Conservation (phyloP, 495 filamentous ascomycete genomes). For the Tuber borchii region DNA sequence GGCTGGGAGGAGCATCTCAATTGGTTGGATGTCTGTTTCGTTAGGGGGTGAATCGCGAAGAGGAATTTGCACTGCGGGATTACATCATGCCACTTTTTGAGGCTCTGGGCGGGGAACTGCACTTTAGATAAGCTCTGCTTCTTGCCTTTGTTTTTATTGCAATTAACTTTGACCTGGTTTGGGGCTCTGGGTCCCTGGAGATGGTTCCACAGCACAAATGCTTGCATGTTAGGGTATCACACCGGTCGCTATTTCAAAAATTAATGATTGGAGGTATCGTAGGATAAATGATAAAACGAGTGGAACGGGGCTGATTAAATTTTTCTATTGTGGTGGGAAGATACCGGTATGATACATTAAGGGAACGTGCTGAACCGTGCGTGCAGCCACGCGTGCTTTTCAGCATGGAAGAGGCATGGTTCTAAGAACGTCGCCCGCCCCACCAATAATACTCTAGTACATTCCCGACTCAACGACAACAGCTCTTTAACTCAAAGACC, state of each 20-base stretch:
- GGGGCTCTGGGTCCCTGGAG: background rate
- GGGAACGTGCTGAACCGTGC: background rate
- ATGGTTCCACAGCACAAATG: background rate
- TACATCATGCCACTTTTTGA: background rate
- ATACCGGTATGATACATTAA: background rate
- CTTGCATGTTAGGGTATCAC: background rate
- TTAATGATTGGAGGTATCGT: background rate
- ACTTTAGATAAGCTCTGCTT: background rate
- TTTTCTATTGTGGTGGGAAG: background rate
- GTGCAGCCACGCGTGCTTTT: background rate
- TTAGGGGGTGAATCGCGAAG: background rate
- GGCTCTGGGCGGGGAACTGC: background rate
- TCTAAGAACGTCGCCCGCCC: background rate
- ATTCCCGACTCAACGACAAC: slow-evolving; percentile 1
- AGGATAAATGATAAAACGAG: background rate
- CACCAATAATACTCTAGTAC: background rate
- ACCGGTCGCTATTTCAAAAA: background rate
- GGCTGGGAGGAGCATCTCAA: slow-evolving; percentile 15
- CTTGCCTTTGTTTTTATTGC: background rate
- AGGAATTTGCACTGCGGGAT: background rate
- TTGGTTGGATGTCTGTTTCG: background rate
- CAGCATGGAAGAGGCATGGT: background rate
- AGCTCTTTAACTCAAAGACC: slow-evolving; percentile 6
- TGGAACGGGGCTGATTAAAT: background rate
- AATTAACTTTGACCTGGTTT: background rate